phyloP scores from a whole-genome alignment of 495 filamentous ascomycete genomes.

The Penicillium lividum region DNA sequence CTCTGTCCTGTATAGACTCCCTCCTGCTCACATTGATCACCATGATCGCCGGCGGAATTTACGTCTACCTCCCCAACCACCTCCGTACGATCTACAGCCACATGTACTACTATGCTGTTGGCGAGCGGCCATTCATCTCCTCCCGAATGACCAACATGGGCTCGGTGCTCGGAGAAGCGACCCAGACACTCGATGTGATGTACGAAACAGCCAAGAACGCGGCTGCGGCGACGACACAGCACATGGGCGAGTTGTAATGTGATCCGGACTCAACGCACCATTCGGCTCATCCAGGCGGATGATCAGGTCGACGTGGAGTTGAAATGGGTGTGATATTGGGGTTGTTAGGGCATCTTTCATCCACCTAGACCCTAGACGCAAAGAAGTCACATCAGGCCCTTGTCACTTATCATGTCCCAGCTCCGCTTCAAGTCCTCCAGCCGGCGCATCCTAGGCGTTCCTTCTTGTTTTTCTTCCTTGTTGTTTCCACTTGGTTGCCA shows the following conservation, averaged over 20 bases:
- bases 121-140: constrained; percentile 58
- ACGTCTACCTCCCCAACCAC: constrained; percentile 92
- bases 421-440: background rate
- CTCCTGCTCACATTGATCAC: constrained; percentile 83
- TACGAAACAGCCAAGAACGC: constrained; percentile 46
- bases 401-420: background rate
- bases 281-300: background rate
- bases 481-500: background rate
- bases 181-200: constrained; percentile 38
- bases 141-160: constrained; percentile 35
- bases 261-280: background rate
- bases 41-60: constrained; percentile 80
- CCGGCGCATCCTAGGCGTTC: constrained; percentile 20
- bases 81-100: constrained; percentile 73
- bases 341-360: background rate
- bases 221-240: constrained; percentile 35
- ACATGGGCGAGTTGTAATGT: constrained; percentile 43
- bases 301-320: background rate
- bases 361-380: background rate
- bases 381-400: background rate
- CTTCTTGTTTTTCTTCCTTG: background rate
- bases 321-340: background rate
- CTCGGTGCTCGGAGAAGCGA: constrained; percentile 42
- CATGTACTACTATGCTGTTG: constrained; percentile 91
- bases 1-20: constrained; percentile 62